Evolutionary conservation across 1,139 yeast species (phyloP).

Genomic region (Debaryomyces udenii): DNA sequence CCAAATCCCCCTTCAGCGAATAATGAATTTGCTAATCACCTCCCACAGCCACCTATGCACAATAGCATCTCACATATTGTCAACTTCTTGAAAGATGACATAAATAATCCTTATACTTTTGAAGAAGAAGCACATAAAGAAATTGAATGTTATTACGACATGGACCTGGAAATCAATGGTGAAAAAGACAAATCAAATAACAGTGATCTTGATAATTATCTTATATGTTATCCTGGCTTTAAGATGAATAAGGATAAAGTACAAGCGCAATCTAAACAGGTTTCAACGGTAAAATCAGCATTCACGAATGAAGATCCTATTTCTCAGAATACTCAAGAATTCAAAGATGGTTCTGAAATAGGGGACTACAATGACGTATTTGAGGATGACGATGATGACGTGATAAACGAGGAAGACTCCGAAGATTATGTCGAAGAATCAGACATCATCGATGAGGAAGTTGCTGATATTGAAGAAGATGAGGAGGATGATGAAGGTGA

Average conservation of each 20-base stretch:
- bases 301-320: neutral
- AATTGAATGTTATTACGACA: conserved; percentile 40
- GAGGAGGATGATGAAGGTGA: conserved; percentile 9
- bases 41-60: conserved; percentile 20
- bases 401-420: conserved; percentile 15
- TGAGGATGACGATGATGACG: conserved; percentile 13
- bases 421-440: conserved; percentile 18
- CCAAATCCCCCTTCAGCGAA: conserved; percentile 18
- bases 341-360: conserved; percentile 11
- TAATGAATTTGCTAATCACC: neutral
- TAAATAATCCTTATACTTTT: conserved; percentile 58
- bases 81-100: conserved; percentile 64
- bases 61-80: conserved; percentile 58
- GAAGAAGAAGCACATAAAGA: conserved; percentile 55
- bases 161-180: conserved; percentile 17
- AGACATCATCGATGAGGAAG: conserved; percentile 10
- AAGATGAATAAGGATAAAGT: conserved; percentile 17
- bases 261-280: neutral
- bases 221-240: conserved; percentile 37
- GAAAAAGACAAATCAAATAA: conserved; percentile 8
- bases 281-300: neutral
- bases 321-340: neutral
- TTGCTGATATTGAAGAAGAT: conserved; percentile 19
- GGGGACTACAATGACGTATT: conserved; percentile 18
- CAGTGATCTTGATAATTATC: conserved; percentile 24